Conservation (phyloP, 2,329 filamentous ascomycete genomes). For the Cytospora leucostoma region DNA sequence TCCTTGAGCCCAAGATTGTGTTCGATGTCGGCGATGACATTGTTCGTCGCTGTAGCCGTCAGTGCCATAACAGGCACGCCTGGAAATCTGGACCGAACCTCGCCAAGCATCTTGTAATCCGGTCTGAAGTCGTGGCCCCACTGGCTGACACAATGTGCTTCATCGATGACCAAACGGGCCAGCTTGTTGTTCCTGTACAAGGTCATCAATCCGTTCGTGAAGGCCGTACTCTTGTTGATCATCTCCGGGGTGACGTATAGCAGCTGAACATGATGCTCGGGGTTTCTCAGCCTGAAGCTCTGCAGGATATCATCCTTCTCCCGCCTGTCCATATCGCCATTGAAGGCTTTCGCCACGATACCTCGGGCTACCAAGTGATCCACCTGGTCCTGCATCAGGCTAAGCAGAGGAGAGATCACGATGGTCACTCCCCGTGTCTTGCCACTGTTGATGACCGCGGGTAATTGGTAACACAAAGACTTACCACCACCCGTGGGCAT, state of each 20-base stretch:
- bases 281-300: slow-evolving; percentile 61
- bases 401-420: slow-evolving; percentile 91
- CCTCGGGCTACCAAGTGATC: slow-evolving; percentile 73
- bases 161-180: slow-evolving; percentile 92
- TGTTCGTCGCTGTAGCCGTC: slow-evolving; percentile 91
- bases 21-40: slow-evolving; percentile 89
- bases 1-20: slow-evolving; percentile 82
- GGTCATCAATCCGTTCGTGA: slow-evolving; percentile 65
- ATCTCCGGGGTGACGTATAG: slow-evolving; percentile 98
- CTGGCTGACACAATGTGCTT: slow-evolving; percentile 98
- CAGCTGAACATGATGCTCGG: slow-evolving; percentile 78
- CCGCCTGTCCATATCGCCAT: slow-evolving; percentile 68
- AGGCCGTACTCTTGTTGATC: slow-evolving; percentile 76
- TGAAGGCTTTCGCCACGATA: slow-evolving; percentile 80
- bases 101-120: slow-evolving; percentile 86
- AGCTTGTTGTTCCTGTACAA: slow-evolving; percentile 73
- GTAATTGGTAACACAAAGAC: slow-evolving; percentile 93
- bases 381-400: slow-evolving; percentile 97
- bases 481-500: slow-evolving; percentile 99
- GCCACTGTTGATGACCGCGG: slow-evolving; percentile 79
- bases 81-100: slow-evolving; percentile 70
- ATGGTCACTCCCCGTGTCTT: slow-evolving; percentile 85
- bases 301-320: slow-evolving; percentile 68
- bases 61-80: slow-evolving; percentile 89
- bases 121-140: slow-evolving; percentile 98